Conservation (phyloP, 441 rosid species). For the California macrophylla region DNA sequence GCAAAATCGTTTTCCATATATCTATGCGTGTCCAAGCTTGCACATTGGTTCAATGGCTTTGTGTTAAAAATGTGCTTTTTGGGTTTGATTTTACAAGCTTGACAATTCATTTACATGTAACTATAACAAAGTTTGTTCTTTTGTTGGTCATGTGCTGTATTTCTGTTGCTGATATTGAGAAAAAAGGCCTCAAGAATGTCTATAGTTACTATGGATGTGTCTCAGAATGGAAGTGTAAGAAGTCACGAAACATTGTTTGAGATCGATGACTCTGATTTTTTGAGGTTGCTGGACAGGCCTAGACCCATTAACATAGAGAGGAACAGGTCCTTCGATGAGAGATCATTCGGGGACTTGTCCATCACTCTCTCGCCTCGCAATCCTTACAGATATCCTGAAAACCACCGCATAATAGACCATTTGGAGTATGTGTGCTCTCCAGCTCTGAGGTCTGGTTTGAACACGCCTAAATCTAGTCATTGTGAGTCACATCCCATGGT, state of each 20-base stretch:
- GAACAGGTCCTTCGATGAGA: slow-evolving; percentile 59
- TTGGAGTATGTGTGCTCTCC: slow-evolving; percentile 39
- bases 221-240: slow-evolving; percentile 29
- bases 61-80: no score
- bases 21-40: no score
- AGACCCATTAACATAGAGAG: slow-evolving; percentile 54
- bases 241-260: slow-evolving; percentile 28
- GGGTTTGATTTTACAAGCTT: no score
- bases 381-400: slow-evolving; percentile 27
- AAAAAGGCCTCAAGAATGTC: slow-evolving; percentile 26
- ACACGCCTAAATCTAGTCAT: slow-evolving; percentile 44
- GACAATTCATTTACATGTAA: no score
- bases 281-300: slow-evolving; percentile 52
- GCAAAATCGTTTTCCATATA: no score
- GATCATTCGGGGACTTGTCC: slow-evolving; percentile 37
- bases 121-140: no score
- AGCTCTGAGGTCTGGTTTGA: slow-evolving; percentile 48
- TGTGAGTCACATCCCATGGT: slow-evolving; percentile 54
- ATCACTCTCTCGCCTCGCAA: slow-evolving; percentile 28
- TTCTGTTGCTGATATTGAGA: neutral
- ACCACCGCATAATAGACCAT: slow-evolving; percentile 26
- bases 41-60: no score
- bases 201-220: slow-evolving; percentile 22
- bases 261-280: slow-evolving; percentile 50
- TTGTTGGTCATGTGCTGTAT: neutral